A percentile compares a stretch with the other conserved stretches of the same genome.
Conservation (phyloP, 2,329 filamentous ascomycete species). For the Taxawa tesnikishii region DNA sequence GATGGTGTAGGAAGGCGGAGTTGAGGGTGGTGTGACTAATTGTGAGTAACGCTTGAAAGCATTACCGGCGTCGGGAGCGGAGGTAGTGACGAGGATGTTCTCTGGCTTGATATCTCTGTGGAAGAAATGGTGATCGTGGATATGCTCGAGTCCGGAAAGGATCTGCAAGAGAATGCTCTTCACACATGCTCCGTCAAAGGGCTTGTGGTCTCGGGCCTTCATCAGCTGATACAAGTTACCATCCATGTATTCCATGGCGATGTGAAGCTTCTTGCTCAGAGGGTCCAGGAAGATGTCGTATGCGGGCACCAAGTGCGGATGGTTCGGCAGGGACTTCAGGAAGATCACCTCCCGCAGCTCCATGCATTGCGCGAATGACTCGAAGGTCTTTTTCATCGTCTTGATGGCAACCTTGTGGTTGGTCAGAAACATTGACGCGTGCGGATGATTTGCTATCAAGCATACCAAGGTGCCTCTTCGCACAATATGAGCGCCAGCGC, state of each 20-base stretch:
- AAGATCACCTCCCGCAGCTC: constrained; percentile 97
- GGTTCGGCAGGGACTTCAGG: constrained; percentile 72
- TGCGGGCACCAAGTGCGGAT: constrained; percentile 89
- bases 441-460: constrained; percentile 12
- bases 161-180: constrained; percentile 99
- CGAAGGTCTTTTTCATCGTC: constrained; percentile 99
- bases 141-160: constrained; percentile 89
- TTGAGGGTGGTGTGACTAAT: constrained; percentile 87
- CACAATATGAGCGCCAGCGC: constrained; percentile 77
- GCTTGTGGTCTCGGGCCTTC: constrained; percentile 96
- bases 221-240: constrained; percentile 97
- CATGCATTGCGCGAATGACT: constrained; percentile 78
- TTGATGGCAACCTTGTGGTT: constrained; percentile 79
- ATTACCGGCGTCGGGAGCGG: constrained; percentile 67
- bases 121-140: constrained; percentile 94
- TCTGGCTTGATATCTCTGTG: constrained; percentile 99
- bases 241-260: constrained; percentile 99
- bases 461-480: constrained; percentile 85
- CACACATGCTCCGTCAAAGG: constrained; percentile 75
- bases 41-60: constrained; percentile 88
- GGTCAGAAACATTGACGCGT: constrained; percentile 10
- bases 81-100: constrained; percentile 94
- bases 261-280: constrained; percentile 90
- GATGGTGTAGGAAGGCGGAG: constrained; percentile 84
- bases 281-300: constrained; percentile 97